A percentile compares a stretch with the other conserved stretches of the same genome.
Evolutionary conservation across 345 rosid genomes (phyloP).

Genomic region (Conringia planisiliqua): DNA sequence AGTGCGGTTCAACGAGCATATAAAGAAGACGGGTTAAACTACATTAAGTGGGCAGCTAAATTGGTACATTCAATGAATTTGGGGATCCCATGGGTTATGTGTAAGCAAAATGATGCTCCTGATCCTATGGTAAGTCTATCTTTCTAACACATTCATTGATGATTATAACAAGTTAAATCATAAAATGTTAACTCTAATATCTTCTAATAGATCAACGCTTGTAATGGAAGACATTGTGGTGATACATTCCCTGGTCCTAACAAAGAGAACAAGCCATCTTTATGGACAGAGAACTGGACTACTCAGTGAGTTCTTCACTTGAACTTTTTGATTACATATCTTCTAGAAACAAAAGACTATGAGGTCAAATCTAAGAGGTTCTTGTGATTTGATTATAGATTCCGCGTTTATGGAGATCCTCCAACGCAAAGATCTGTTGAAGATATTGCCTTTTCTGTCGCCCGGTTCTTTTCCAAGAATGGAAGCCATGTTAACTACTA

Average conservation of each 20-base stretch:
- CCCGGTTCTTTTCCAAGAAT: constrained; percentile 81
- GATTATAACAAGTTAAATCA: not conserved
- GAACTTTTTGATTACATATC: not conserved
- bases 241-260: constrained; percentile 95
- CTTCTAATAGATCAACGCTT: constrained; percentile 66
- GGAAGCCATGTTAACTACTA: constrained; percentile 84
- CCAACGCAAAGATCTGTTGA: constrained; percentile 61
- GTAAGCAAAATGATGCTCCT: constrained; percentile 89
- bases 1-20: constrained; percentile 64
- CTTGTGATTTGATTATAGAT: constrained; percentile 37
- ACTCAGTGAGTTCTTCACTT: constrained; percentile 59
- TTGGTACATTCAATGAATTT: constrained; percentile 47
- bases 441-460: constrained; percentile 71
- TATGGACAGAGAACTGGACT: constrained; percentile 99
- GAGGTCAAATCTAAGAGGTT: not conserved
- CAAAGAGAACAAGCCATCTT: constrained; percentile 61
- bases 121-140: constrained; percentile 58
- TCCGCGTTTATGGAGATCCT: constrained; percentile 60
- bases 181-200: not conserved
- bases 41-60: constrained; percentile 73
- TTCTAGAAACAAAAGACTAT: not conserved
- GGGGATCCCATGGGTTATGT: constrained; percentile 96
- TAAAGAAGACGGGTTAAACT: constrained; percentile 50
- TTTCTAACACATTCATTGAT: not conserved
- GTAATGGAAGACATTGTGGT: constrained; percentile 98